These are phyloP conservation scores for Neofusicoccum cordaticola DNA, from an alignment of 2,329 filamentous ascomycete genomes.

Conservation along the genomic window DNA sequence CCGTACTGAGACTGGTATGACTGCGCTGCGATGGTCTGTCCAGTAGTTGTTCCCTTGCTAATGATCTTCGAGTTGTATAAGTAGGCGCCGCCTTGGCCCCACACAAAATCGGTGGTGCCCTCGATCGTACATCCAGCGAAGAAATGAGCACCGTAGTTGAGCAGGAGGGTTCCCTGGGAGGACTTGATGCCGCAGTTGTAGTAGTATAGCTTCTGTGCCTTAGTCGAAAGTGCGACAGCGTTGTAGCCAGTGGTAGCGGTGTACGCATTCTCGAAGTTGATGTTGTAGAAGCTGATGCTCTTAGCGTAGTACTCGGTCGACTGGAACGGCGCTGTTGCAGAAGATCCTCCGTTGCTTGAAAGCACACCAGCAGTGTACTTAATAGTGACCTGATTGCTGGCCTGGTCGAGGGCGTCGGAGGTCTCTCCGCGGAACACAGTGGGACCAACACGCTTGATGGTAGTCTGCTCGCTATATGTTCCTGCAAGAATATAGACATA, in stretches of 20 bases:
- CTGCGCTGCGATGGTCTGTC: neutral
- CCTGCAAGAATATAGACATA: constrained; percentile 4
- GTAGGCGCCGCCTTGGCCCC: constrained; percentile 1
- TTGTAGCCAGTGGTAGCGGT: neutral
- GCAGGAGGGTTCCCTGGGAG: neutral
- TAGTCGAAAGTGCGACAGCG: neutral
- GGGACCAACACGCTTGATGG: neutral
- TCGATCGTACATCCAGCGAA: neutral
- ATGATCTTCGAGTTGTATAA: constrained; percentile 5
- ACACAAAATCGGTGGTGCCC: neutral
- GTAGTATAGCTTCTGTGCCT: neutral
- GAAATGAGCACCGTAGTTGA: neutral
- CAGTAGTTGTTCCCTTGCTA: neutral
- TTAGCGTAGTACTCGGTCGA: neutral
- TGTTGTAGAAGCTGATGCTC: constrained; percentile 1
- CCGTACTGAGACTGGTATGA: neutral
- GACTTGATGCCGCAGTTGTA: neutral
- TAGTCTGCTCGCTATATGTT: neutral
- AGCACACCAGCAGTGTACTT: neutral
- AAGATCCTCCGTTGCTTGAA: neutral
- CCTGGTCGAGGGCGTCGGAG: neutral
- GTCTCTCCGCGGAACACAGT: neutral
- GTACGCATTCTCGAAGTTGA: neutral
- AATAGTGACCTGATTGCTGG: neutral
- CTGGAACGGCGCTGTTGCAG: neutral